phyloP scores from a whole-genome alignment of 1,284 basidiomycete genomes.

The Boletus semigastroideus region DNA sequence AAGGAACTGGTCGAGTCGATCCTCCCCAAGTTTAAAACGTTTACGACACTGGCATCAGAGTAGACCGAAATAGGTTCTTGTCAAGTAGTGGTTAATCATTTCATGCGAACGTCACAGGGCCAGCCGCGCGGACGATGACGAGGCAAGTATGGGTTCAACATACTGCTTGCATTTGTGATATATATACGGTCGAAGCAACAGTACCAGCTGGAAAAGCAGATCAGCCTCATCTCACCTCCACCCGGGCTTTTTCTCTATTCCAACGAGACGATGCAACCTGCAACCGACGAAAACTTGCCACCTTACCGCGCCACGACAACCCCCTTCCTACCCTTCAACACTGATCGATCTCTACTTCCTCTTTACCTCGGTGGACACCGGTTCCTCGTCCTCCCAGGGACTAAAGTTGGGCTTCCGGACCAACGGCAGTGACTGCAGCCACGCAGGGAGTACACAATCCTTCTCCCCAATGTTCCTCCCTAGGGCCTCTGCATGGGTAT shows the following conservation, averaged over 20 bases:
- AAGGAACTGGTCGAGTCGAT: too few species aligned
- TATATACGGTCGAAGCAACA: constrained; percentile 32
- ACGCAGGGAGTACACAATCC: constrained; percentile 44
- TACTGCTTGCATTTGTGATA: constrained; percentile 29
- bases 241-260: constrained; percentile 13
- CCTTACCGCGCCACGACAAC: constrained; percentile 15
- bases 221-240: constrained; percentile 18
- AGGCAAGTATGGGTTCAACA: constrained; percentile 23
- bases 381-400: constrained; percentile 66
- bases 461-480: constrained; percentile 30
- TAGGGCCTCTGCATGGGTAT: constrained; percentile 38
- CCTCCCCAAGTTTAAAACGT: neutral
- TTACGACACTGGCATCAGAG: neutral
- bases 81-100: neutral
- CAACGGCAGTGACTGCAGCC: constrained; percentile 54
- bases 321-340: neutral
- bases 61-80: constrained; percentile 8
- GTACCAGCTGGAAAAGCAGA: constrained; percentile 21
- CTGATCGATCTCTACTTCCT: constrained; percentile 17
- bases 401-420: constrained; percentile 60
- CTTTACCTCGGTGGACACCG: constrained; percentile 22
- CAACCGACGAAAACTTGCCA: constrained; percentile 7
- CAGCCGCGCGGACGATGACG: constrained; percentile 1
- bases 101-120: neutral
- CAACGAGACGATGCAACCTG: constrained; percentile 16